Evolutionary conservation across 768 basidiomycete genomes (phyloP), one percentile per base, ranked within the genome.

Genomic region (Tricholoma matsutake): DNA sequence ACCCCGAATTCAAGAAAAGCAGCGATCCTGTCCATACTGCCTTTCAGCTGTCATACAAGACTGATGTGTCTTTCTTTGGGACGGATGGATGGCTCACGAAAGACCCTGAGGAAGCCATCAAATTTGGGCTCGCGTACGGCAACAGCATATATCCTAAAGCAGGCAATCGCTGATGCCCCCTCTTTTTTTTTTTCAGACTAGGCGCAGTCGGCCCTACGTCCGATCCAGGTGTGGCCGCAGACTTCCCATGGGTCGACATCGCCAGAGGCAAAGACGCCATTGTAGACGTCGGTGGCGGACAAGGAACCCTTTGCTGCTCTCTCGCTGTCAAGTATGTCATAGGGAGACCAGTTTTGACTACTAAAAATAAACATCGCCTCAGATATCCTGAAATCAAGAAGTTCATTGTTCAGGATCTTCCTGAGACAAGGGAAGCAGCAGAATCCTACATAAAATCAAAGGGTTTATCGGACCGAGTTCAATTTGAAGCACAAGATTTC

Each of bases 251-350:
- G 77, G 68, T 62, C 18, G 67, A 69, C 4, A 68, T 75, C 47
- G 66, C 69, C 18, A 62, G 67, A 58, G 76, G 71, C n/a, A 74
- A 75, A 60, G 72, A 76, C 56, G 75, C 70, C 14, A 73, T 79
- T 43, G 74, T 79, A 28, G 77, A 79, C 59, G 70, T 76, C 34
- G 77, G 77, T 60, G 77, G 77, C 18, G 77, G 76, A 5, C 75
- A 77, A 66, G 77, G 77, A 22, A 75, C 75, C 11, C 67, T 78
- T 10, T 73, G 73, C 58, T 74, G 74, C 58, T 74, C 76, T 16
- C 72, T 78, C 35, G 75, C 76, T 20, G 67, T 63, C 31, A 74
- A 70, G 76, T 78, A 61, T 51, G 70, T 57, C 16, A 2, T 18
- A 39, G 28, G n/a, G 8, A 57, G 4, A 29, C 8, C 61, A 25